Evolutionary conservation across 371 early-diverging fungal genomes (phyloP), one percentile per base, ranked within the genome.

Genomic region (Entomophthora muscae): DNA sequence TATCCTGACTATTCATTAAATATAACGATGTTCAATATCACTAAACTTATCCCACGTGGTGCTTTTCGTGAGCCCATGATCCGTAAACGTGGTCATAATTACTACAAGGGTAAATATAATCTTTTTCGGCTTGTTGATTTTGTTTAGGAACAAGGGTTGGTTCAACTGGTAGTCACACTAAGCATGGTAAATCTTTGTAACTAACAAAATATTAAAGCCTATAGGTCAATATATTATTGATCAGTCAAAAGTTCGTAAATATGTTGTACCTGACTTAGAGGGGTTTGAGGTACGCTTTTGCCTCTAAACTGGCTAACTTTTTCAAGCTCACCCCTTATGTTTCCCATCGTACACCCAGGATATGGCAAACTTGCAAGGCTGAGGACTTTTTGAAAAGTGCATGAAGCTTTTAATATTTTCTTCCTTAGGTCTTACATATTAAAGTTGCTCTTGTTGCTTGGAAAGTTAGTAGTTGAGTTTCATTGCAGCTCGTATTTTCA

Each of bases 151-250:
- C 84, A 66, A 81, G 88, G 60, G 78, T 82, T 52, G 90, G 90
- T 67, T 79, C 89, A 57, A 88, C 84, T 83, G 90, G 90, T 71
- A 78, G 83, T 69, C 89, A 88, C 63, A 88, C 87, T 24, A 88
- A 85, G 70, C 77, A 78, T 42, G 89, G 73, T 64, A 62, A 58
- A 53, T n/a, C n/a, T n/a, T n/a, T n/a, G 1, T 55, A 55, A 51
- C 26, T 57, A 1, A 53, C 31, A 58, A 22, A 29, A 53, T 55
- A 24, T 29, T 31, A 30, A n/a, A 33, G 30, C 32, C 51, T 52
- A 27, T 31, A 69, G 69, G 85, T 64, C 82, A 82, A 31, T 90
- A 88, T 67, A 69, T 78, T 23, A 72, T 90, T 61, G 84, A 88
- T 59, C 79, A 79, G 74, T 73, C 77, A 66, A 85, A 81, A 66